Conservation (phyloP, 2,329 filamentous ascomycete species). For the Alternaria rosae region DNA sequence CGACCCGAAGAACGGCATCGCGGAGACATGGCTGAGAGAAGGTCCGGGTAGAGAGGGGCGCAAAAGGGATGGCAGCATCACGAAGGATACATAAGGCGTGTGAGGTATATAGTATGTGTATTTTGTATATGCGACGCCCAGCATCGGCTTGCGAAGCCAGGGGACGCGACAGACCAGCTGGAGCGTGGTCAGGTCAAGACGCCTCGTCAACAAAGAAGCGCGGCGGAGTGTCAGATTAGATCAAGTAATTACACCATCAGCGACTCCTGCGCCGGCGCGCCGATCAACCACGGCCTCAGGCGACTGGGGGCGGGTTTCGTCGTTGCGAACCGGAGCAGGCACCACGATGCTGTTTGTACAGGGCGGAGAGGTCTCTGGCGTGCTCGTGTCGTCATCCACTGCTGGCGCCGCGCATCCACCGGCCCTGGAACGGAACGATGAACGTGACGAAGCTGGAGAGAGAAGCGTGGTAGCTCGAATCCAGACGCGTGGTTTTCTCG, state of each 20-base stretch:
- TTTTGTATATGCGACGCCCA: neutral
- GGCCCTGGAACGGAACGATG: slow-evolving; percentile 9
- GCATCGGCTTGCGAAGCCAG: neutral
- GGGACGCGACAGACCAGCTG: neutral
- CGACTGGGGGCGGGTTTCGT: slow-evolving; percentile 29
- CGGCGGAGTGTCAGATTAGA: slow-evolving; percentile 64
- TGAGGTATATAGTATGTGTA: neutral
- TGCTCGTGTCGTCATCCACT: slow-evolving; percentile 49
- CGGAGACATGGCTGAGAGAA: slow-evolving; percentile 78
- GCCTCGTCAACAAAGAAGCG: slow-evolving; percentile 14
- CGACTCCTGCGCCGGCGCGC: slow-evolving; percentile 35
- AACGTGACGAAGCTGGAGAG: slow-evolving; percentile 20
- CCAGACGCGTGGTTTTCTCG: slow-evolving; percentile 1
- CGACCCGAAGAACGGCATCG: slow-evolving; percentile 76
- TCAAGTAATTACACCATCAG: slow-evolving; percentile 66
- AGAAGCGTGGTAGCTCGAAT: neutral
- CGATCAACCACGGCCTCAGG: slow-evolving; percentile 34
- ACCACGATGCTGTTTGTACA: slow-evolving; percentile 18
- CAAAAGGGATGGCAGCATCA: slow-evolving; percentile 68
- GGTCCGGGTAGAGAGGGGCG: slow-evolving; percentile 62
- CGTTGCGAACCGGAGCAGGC: slow-evolving; percentile 18
- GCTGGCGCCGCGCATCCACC: slow-evolving; percentile 23
- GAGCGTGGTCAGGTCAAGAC: neutral
- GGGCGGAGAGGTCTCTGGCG: slow-evolving; percentile 34
- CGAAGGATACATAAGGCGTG: slow-evolving; percentile 60